Percentiles rank a stretch among this genome's conserved stretches.
Conservation (phyloP, 345 rosid genomes). For the Carallia pectinifolia region DNA sequence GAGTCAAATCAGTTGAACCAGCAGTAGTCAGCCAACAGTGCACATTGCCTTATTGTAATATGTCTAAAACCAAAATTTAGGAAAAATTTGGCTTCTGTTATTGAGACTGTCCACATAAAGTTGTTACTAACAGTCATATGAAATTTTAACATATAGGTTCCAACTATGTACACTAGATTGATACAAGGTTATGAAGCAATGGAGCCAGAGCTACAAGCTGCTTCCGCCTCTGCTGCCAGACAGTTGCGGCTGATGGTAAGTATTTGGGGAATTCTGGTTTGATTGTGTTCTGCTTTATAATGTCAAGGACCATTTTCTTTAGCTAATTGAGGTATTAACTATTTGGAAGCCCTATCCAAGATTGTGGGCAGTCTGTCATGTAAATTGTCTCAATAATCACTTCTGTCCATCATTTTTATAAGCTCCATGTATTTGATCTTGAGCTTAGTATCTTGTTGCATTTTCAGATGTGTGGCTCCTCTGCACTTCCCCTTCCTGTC, state of each 20-base stretch:
- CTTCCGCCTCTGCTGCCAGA: constrained; percentile 70
- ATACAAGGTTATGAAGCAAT: constrained; percentile 97
- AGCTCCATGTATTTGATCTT: background rate
- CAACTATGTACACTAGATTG: constrained; percentile 89
- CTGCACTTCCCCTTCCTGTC: constrained; percentile 92
- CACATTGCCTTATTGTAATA: background rate
- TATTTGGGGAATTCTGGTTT: constrained; percentile 1
- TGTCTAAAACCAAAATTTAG: background rate
- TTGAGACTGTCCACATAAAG: background rate
- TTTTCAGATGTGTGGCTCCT: constrained; percentile 90
- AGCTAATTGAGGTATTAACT: no score
- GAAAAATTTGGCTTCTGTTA: background rate
- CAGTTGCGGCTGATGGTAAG: constrained; percentile 85
- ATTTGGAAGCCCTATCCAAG: no score
- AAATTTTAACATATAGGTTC: constrained; percentile 55
- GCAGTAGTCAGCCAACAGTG: background rate
- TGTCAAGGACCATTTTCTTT: no score
- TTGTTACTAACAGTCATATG: background rate
- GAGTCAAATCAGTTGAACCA: no score
- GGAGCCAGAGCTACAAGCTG: constrained; percentile 64
- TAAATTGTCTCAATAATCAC: background rate
- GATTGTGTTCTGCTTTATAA: background rate
- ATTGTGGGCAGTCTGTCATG: background rate
- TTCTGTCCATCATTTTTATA: constrained; percentile 1
- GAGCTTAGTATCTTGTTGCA: background rate